These are phyloP conservation scores for Kodamaea suecica DNA, from an alignment of 1,139 yeast genomes.

Conservation along the genomic window DNA sequence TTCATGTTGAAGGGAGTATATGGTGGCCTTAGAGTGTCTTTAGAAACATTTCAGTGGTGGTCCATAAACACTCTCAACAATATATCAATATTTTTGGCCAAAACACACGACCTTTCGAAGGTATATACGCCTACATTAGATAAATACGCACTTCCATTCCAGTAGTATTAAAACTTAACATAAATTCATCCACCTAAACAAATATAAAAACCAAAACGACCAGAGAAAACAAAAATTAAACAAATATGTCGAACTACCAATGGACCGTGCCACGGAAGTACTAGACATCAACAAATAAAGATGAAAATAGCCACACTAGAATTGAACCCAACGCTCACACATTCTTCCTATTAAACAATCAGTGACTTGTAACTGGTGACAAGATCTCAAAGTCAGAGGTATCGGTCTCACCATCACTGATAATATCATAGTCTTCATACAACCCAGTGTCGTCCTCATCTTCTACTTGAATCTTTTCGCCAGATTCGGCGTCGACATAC, in stretches of 20 bases:
- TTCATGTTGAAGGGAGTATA: too few relatives aligned
- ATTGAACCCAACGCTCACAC: neutral
- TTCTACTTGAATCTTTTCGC: conserved; percentile 10
- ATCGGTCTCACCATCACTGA: conserved; percentile 29
- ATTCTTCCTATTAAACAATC: neutral
- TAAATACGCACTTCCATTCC: too few relatives aligned
- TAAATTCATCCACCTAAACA: neutral
- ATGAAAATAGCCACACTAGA: conserved; percentile 1
- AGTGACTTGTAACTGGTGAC: conserved; percentile 3
- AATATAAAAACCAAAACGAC: neutral
- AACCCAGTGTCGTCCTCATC: conserved; percentile 5
- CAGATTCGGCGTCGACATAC: conserved; percentile 17
- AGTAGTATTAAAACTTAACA: neutral
- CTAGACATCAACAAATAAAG: neutral
- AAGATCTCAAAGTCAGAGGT: conserved; percentile 42
- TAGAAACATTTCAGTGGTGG: neutral
- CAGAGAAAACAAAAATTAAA: too few relatives aligned
- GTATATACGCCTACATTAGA: too few relatives aligned
- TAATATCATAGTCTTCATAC: conserved; percentile 29
- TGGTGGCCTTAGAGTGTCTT: neutral
- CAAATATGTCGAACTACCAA: too few relatives aligned
- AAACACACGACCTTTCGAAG: neutral
- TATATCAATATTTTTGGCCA: neutral
- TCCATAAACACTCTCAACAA: neutral
- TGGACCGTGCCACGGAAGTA: too few relatives aligned